Base-by-base conservation (phyloP, 176 grass and related monocot species). In the Zoysia japonica region DNA sequence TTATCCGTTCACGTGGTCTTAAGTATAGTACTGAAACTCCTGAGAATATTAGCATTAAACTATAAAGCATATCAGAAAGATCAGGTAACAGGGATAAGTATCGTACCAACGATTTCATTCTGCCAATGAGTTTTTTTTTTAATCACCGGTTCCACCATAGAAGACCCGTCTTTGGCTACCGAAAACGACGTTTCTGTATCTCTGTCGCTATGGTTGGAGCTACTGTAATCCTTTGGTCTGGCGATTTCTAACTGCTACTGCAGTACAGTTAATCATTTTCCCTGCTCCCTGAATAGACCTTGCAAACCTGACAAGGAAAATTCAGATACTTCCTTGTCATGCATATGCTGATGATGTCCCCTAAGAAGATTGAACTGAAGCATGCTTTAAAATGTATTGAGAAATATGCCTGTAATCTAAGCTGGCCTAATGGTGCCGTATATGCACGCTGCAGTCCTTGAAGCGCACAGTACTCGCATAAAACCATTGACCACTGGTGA, bases 141-240 rank as follows among this genome's bases (percentile, higher is more conserved):
- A 37, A 68, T 79, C 68, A 62, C 51, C 38, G 19, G 28, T 66
- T 61, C 38, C 61, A 69, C 70, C 61, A 84, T 44, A 74, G 15
- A 79, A 75, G 70, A 75, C 76, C 28, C 28, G 64, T 50, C 16
- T 56, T 48, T 55, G 76, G 64, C 56, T 48, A 5, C 64, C 42
- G 70, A 88, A 69, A 57, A 68, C 46, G 76, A 80, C 81, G 17
- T 70, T 37, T 75, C 55, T 88, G 51, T 78, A 88, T 78, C 55
- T 55, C 37, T 88, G 55, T 79, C 61, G 2, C 51, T 9, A 47
- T n/a, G 14, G n/a, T 63, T 20, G 47, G 46, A 7, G 39, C 50
- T 60, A 69, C 38, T 80, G 15, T 46, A 67, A 38, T 28, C 28
- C 28, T 28, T 28, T 6, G 8, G 35, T 65, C 68, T 77, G 73